phyloP scores from a whole-genome alignment of 208 protist genomes.

The Leishmania guyanensis region DNA sequence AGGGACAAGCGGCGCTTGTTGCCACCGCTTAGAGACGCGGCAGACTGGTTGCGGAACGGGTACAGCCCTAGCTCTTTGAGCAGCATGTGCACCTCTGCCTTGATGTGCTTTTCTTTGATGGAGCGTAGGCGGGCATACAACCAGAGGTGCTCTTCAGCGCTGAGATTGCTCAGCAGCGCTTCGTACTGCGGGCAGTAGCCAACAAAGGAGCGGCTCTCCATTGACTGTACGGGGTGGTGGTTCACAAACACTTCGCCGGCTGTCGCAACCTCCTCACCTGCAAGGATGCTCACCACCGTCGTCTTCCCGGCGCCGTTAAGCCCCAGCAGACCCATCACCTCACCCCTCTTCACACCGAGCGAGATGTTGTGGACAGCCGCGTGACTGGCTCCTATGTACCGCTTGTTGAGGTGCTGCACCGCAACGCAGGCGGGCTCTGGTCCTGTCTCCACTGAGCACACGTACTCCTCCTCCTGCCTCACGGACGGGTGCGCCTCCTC shows the following conservation, averaged over 20 bases:
- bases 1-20: constrained; percentile 90
- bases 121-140: constrained; percentile 87
- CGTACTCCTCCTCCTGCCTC: constrained; percentile 44
- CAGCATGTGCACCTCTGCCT: constrained; percentile 46
- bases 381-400: constrained; percentile 32
- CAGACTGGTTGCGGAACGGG: constrained; percentile 40
- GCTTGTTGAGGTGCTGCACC: constrained; percentile 71
- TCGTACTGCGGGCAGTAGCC: constrained; percentile 97
- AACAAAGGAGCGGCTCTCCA: constrained; percentile 52
- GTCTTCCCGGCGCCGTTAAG: constrained; percentile 94
- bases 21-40: constrained; percentile 72
- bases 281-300: constrained; percentile 85
- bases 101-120: constrained; percentile 48
- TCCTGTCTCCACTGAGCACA: constrained; percentile 42
- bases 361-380: constrained; percentile 70
- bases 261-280: constrained; percentile 74
- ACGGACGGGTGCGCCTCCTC: constrained; percentile 38
- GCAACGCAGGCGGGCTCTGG: constrained; percentile 56
- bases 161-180: constrained; percentile 92
- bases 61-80: constrained; percentile 58
- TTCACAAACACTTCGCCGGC: constrained; percentile 73
- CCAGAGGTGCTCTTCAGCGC: constrained; percentile 89
- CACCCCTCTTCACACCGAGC: constrained; percentile 71
- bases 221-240: constrained; percentile 40
- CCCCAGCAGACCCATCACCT: constrained; percentile 89